phyloP scores from a whole-genome alignment of 768 basidiomycete genomes.

The Hydnum rufescens region DNA sequence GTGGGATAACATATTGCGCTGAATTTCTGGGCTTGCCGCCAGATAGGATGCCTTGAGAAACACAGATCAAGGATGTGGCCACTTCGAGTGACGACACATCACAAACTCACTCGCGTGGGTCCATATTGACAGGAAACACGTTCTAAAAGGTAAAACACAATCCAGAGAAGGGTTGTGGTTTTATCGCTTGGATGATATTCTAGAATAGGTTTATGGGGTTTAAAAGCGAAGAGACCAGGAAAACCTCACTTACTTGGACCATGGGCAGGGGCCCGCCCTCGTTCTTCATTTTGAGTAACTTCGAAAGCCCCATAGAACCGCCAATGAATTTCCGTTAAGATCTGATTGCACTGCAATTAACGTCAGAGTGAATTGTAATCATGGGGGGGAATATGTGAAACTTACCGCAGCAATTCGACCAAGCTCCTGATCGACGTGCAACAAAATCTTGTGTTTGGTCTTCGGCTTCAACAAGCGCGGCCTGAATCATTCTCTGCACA shows the following conservation, averaged over 20 bases:
- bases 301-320: constrained; percentile 57
- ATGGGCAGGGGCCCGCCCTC: too few relatives aligned
- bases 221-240: neutral
- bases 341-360: constrained; percentile 23
- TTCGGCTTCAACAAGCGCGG: neutral
- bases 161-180: constrained; percentile 54
- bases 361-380: neutral
- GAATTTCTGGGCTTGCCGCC: constrained; percentile 71
- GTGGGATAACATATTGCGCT: constrained; percentile 50
- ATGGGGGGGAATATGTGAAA: neutral
- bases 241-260: neutral
- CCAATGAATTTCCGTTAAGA: constrained; percentile 62
- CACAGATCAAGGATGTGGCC: neutral
- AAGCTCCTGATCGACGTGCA: constrained; percentile 79
- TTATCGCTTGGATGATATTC: constrained; percentile 72
- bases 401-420: constrained; percentile 50
- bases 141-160: constrained; percentile 81
- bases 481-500: too few relatives aligned
- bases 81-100: too few relatives aligned
- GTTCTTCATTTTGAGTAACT: constrained; percentile 11
- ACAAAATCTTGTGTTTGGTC: constrained; percentile 36
- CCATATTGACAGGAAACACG: constrained; percentile 76
- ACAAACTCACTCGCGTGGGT: constrained; percentile 57
- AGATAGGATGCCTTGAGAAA: constrained; percentile 56
- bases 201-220: constrained; percentile 22